Conservation (phyloP, 345 rosid species). For the Psidium guajava region DNA sequence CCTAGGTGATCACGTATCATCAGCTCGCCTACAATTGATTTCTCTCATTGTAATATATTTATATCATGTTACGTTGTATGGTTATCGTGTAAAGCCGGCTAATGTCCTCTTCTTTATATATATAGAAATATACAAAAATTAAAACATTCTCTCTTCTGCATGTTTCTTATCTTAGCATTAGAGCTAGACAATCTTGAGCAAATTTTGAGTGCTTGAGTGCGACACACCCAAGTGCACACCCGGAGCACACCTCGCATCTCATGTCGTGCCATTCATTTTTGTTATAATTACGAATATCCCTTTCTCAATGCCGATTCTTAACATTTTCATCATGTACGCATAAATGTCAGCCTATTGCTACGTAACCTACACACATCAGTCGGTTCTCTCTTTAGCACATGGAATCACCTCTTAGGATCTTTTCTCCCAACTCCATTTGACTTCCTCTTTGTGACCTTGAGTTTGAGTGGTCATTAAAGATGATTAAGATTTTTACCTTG, state of each 20-base stretch:
- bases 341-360: neutral
- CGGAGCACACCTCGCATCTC: neutral
- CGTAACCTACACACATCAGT: neutral
- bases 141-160: neutral
- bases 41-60: neutral
- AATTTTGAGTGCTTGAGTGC: neutral
- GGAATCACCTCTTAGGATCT: neutral
- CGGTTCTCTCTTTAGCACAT: neutral
- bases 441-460: neutral
- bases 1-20: neutral
- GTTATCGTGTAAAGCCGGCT: neutral
- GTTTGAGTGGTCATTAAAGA: neutral
- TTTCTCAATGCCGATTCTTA: neutral
- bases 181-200: neutral
- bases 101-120: neutral
- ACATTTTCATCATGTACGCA: neutral
- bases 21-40: neutral
- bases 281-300: neutral
- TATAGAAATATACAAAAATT: neutral
- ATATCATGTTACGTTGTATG: neutral
- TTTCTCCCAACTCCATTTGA: neutral
- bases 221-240: neutral
- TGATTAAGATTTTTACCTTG: neutral
- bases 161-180: neutral
- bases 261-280: neutral